Evolutionary conservation across 108 stramenopile species (phyloP), one percentile per base, ranked within the genome.

Genomic region (Epipyxis sp.): DNA sequence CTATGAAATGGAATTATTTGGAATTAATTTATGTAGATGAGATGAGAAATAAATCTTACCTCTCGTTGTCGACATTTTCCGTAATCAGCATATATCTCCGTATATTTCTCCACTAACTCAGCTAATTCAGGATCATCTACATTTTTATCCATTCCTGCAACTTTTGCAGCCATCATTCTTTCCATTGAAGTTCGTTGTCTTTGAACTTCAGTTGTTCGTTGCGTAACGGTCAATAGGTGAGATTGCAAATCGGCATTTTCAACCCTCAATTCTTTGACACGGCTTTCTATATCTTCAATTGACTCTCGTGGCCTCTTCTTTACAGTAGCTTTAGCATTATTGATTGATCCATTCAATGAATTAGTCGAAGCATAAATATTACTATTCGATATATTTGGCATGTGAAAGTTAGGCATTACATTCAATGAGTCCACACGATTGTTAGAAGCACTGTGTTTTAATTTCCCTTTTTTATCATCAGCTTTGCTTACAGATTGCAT

Each of bases 81-180:
- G 78, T 92, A 94, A 77, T 94, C 93, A 1, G 89, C 88, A 71
- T 94, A 94, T 78, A 90, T 87, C 57, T 94, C 91, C n/a, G 80
- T 84, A 76, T 87, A 91, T 6, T 88, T 61, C 65, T 59, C 45
- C 3, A 78, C 46, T 10, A 74, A 27, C 6, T 46, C 34, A 39
- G 44, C 71, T 32, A 74, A 57, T 42, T 74, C 71, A 54, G 6
- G 3, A 6, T 74, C 30, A 65, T 65, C 35, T 37, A 6, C 13
- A 37, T 65, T 32, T 13, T 74, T 42, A 13, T 20, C 20, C 6
- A 13, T 20, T 13, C 65, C 42, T 42, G 44, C 50, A 6, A 74
- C 6, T 39, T 74, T 74, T 34, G 6, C 6, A 30, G 32, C 42
- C 71, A 74, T 74, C 34, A 57, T 16, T 39, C 34, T 46, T 42